Percentiles rank a stretch among this genome's conserved stretches.
These are phyloP conservation scores for Aphanomyces astaci DNA, from an alignment of 352 stramenopile species.

Conservation along the genomic window DNA sequence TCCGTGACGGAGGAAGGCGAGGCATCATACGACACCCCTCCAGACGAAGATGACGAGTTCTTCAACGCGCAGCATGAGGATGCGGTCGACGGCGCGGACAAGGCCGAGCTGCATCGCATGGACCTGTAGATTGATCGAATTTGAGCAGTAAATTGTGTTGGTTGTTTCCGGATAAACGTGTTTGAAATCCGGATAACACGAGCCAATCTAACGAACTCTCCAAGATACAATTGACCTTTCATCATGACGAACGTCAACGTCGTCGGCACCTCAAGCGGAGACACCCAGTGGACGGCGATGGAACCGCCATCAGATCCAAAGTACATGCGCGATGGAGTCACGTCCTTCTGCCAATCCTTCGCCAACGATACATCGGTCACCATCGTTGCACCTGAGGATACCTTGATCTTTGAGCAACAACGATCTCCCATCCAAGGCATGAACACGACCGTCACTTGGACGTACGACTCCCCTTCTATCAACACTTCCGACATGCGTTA, in stretches of 20 bases:
- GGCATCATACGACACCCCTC: background rate
- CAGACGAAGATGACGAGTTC: conserved; percentile 17
- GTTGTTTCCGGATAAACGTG: background rate
- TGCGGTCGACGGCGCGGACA: background rate
- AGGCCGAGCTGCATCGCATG: background rate
- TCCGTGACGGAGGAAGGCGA: background rate
- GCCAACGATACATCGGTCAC: background rate
- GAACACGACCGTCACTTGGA: background rate
- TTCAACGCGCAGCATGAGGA: conserved; percentile 17
- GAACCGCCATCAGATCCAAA: background rate
- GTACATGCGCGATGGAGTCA: background rate
- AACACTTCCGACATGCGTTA: background rate
- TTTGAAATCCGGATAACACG: background rate
- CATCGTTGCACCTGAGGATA: background rate
- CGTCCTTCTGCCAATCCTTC: background rate
- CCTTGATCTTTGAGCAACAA: background rate
- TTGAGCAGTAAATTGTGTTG: background rate
- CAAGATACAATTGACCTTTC: background rate
- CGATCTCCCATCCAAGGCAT: background rate
- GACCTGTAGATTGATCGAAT: background rate
- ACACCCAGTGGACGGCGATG: background rate
- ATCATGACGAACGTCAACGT: background rate
- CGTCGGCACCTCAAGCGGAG: no score
- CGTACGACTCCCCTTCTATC: background rate
- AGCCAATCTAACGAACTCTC: background rate